A percentile compares a stretch with the other conserved stretches of the same genome.
These are phyloP conservation scores for Chaetomiaceae sp. DNA, from an alignment of 2,329 filamentous ascomycete species.

Conservation along the genomic window DNA sequence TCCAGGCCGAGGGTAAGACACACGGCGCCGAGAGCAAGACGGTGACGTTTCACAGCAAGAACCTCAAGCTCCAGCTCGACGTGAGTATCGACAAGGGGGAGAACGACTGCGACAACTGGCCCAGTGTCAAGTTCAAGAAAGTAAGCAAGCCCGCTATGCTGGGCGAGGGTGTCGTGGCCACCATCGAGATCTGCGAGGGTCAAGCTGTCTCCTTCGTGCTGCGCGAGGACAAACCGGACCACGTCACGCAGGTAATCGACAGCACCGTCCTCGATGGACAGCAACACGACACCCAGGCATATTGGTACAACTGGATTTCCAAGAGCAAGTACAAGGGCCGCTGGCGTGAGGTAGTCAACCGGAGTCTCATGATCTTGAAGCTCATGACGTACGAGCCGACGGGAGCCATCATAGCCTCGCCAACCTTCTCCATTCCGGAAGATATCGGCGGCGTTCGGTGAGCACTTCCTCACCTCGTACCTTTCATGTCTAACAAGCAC, in stretches of 20 bases:
- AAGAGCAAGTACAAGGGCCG: conserved; percentile 65
- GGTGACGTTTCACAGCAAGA: conserved; percentile 55
- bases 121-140: conserved; percentile 50
- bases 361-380: conserved; percentile 69
- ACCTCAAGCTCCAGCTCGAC: conserved; percentile 59
- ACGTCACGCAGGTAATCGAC: conserved; percentile 54
- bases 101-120: conserved; percentile 39
- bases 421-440: conserved; percentile 72
- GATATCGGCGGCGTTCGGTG: conserved; percentile 58
- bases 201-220: conserved; percentile 65
- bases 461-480: conserved; percentile 5
- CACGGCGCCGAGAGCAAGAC: conserved; percentile 46
- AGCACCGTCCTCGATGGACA: conserved; percentile 52
- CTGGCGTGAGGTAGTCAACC: conserved; percentile 64
- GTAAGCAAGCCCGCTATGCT: conserved; percentile 45
- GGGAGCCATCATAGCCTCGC: conserved; percentile 68
- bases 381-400: conserved; percentile 73
- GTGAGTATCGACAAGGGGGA: conserved; percentile 59
- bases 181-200: conserved; percentile 55
- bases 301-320: conserved; percentile 68
- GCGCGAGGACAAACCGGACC: conserved; percentile 53
- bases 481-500: background rate
- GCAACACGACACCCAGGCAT: conserved; percentile 64
- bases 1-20: conserved; percentile 37
- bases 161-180: conserved; percentile 58